phyloP scores from a whole-genome alignment of 306 rosid genomes.

The Hippophae gyantsensis region DNA sequence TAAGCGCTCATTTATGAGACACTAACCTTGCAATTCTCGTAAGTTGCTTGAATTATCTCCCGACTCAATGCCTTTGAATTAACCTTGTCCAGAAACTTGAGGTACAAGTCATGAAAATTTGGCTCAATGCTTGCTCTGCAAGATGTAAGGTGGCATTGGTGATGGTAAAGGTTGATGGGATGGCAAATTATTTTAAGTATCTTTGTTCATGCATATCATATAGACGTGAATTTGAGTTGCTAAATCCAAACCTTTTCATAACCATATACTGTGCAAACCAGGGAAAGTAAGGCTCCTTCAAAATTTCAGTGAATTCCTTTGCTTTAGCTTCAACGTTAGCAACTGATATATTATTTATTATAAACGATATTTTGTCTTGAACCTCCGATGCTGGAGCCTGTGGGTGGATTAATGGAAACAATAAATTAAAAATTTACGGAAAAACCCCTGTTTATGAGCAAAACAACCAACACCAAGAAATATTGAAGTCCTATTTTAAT shows the following conservation, averaged over 20 bases:
- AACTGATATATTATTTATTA: conserved; percentile 72
- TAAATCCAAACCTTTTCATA: conserved; percentile 71
- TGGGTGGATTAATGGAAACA: conserved; percentile 1
- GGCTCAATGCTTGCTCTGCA: conserved; percentile 98
- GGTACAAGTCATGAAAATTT: conserved; percentile 88
- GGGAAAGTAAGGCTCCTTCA: conserved; percentile 77
- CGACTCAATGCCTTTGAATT: conserved; percentile 71
- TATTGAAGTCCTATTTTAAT: neutral
- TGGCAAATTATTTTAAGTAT: neutral
- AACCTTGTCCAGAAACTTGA: conserved; percentile 82
- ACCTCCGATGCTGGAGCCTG: conserved; percentile 96
- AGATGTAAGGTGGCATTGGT: neutral
- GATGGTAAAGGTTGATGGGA: neutral
- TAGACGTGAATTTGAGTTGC: neutral
- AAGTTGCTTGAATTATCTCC: conserved; percentile 82
- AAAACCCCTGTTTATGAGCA: neutral
- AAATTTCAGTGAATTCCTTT: conserved; percentile 60
- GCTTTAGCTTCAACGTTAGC: conserved; percentile 70
- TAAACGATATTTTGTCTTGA: conserved; percentile 92
- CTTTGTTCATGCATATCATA: neutral
- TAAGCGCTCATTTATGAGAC: neutral
- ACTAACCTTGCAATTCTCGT: conserved; percentile 96
- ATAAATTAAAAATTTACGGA: neutral
- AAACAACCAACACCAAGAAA: neutral
- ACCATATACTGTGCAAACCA: conserved; percentile 99